Base-by-base conservation (phyloP, 345 rosid species). In the Toxicodendron radicans region DNA sequence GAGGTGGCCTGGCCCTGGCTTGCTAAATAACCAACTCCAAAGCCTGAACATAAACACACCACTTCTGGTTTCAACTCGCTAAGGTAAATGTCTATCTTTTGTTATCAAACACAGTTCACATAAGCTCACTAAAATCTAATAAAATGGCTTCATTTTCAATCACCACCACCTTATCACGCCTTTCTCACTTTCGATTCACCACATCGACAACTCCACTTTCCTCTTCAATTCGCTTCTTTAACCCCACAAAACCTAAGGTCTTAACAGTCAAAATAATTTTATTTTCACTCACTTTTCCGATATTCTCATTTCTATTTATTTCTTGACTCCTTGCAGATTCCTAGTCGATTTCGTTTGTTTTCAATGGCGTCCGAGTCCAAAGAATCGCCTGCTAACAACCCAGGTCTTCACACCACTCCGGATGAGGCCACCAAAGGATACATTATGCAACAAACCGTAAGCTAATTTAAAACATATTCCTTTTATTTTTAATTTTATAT, bases 361-460 rank as follows among this genome's bases (percentile, higher is more conserved):
- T 87, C 96, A 21, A 90, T 93, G 96, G 93, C 92, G 10, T 84
- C 94, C 0, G 94, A 81, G 24, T 79, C 86, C 13, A 91, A 82
- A 74, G 97, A 93, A 80, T 93, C 91, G 18, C 75, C 90, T 21
- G 85, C 84, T 11, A 91, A 85, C 83, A 93, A 90, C 66, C 97
- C 97, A n/a, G 99, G 98, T 17, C 83, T 93, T 52, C 85, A 85
- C 24, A 56, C 87, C 41, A 69, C 75, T 27, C 78, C 76, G 3
- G 98, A 95, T 78, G 92, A 88, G 68, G 94, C 93, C 79, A 93
- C 97, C 73, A 87, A 86, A 20, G 92, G 90, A 35, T 93, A 93
- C 68, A 51, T 95, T 83, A 85, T 95, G 94, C 99, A 91, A 75
- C 98, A 93, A 80, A 95, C 97, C 66, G 98, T 91, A 82, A 81